Evolutionary conservation across 768 basidiomycete species (phyloP).

Genomic region (Roridomyces roridus): DNA sequence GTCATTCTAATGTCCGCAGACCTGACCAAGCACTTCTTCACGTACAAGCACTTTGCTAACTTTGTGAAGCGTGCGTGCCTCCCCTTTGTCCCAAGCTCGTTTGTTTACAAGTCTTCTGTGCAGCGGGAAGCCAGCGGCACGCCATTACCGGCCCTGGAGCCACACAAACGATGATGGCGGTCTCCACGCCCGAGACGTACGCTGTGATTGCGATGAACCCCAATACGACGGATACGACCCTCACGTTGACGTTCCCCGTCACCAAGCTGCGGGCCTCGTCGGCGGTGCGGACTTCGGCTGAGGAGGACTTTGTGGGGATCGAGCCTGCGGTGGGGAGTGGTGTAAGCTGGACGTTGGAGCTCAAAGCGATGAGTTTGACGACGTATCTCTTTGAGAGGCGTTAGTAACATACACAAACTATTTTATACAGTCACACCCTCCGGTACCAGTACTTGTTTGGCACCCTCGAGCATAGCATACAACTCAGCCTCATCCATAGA

Average conservation of each 20-base stretch:
- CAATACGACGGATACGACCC: conserved; percentile 31
- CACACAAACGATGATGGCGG: conserved; percentile 38
- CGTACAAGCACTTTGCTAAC: conserved; percentile 47
- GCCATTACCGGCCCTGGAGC: conserved; percentile 40
- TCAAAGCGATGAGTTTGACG: conserved; percentile 41
- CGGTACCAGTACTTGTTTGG: too few relatives aligned
- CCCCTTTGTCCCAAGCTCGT: neutral
- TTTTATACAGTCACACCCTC: too few relatives aligned
- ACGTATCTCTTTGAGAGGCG: conserved; percentile 40
- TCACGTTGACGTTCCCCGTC: conserved; percentile 39
- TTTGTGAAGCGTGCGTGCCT: conserved; percentile 43
- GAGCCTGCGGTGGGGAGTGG: conserved; percentile 32
- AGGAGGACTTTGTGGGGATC: conserved; percentile 39
- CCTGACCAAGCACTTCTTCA: conserved; percentile 45
- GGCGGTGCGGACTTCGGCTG: conserved; percentile 38
- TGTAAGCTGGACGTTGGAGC: conserved; percentile 35
- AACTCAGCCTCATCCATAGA: too few relatives aligned
- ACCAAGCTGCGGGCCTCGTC: conserved; percentile 32
- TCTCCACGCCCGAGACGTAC: conserved; percentile 34
- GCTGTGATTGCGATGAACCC: conserved; percentile 44
- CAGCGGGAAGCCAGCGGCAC: conserved; percentile 44
- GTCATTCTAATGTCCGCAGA: conserved; percentile 27
- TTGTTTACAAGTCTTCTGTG: neutral
- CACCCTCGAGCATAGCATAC: too few relatives aligned
- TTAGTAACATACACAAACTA: too few relatives aligned